Conservation (phyloP, 208 protist species). For the Leishmania major region DNA sequence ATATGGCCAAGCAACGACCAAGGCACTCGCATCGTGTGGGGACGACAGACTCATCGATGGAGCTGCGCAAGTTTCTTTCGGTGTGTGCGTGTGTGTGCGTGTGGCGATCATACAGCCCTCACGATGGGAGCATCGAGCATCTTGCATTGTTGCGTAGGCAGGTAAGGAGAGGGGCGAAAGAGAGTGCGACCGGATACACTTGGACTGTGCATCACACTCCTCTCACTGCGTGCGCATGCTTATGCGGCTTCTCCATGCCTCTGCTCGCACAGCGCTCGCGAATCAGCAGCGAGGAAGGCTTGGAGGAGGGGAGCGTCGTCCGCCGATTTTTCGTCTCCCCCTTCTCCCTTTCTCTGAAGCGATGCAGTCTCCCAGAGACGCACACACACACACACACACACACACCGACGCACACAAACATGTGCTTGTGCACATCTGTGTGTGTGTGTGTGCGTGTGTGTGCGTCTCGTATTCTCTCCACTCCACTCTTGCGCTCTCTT, state of each 20-base stretch:
- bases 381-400: neutral
- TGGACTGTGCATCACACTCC: neutral
- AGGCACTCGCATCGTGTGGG: too few relatives aligned
- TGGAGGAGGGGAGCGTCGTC: neutral
- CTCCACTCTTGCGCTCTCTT: neutral
- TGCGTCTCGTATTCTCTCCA: neutral
- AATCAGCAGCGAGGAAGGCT: too few relatives aligned
- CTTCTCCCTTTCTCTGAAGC: slow-evolving; percentile 2
- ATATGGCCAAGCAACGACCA: neutral
- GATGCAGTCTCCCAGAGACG: neutral
- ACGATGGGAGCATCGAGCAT: neutral
- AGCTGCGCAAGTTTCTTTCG: too few relatives aligned
- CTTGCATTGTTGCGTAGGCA: neutral
- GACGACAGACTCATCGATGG: too few relatives aligned
- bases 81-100: neutral
- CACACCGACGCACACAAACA: neutral
- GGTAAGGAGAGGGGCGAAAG: neutral
- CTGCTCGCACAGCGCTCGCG: neutral
- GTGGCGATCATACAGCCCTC: neutral
- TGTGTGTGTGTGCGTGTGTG: neutral
- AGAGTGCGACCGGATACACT: neutral
- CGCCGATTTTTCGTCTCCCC: neutral
- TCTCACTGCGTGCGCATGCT: neutral
- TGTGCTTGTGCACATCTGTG: neutral
- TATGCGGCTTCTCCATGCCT: neutral